Conservation (phyloP, 371 early-diverging fungal genomes). For the Lichtheimia ramosa region DNA sequence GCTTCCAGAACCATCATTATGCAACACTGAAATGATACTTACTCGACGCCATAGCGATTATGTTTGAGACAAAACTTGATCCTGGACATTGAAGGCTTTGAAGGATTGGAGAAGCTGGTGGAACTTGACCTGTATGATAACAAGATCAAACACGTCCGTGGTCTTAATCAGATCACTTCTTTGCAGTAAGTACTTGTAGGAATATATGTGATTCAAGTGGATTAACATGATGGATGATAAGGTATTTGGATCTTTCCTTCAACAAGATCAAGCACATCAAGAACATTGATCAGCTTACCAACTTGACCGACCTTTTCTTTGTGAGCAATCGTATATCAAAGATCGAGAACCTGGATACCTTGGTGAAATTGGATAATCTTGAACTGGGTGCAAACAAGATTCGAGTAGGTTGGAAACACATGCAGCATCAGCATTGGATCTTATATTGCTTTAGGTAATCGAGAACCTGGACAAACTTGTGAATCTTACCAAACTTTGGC, state of each 20-base stretch:
- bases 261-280: conserved; percentile 83
- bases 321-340: conserved; percentile 82
- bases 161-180: conserved; percentile 56
- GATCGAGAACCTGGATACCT: conserved; percentile 71
- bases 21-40: not conserved
- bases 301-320: conserved; percentile 72
- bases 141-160: conserved; percentile 77
- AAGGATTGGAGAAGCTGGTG: conserved; percentile 63
- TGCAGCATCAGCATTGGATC: not conserved
- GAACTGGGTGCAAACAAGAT: conserved; percentile 96
- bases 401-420: conserved; percentile 48
- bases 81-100: conserved; percentile 70
- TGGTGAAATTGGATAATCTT: conserved; percentile 73
- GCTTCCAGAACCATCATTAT: not conserved
- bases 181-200: conserved; percentile 56
- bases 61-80: conserved; percentile 93
- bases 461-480: conserved; percentile 81
- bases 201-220: not conserved
- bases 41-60: conserved; percentile 51
- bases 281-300: conserved; percentile 53
- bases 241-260: conserved; percentile 86
- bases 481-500: conserved; percentile 85
- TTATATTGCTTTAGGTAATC: conserved; percentile 52
- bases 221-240: conserved; percentile 29
- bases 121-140: conserved; percentile 97